phyloP scores from a whole-genome alignment of 2,329 filamentous ascomycete genomes.

The Emmonsiellopsis sp. region DNA sequence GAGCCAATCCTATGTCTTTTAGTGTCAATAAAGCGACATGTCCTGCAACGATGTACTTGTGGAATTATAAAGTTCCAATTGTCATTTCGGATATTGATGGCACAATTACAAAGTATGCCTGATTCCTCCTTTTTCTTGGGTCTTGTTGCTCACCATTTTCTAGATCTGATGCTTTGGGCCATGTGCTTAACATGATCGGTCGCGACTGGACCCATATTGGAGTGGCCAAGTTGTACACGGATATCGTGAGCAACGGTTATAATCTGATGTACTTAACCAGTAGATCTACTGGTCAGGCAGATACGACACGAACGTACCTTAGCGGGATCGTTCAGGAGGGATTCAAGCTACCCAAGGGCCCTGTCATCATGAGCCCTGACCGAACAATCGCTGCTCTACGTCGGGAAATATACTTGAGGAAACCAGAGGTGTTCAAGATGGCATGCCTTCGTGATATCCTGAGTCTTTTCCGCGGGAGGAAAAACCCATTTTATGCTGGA shows the following conservation, averaged over 20 bases:
- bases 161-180: slow-evolving; percentile 76
- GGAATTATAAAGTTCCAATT: slow-evolving; percentile 83
- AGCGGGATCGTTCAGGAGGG: slow-evolving; percentile 82
- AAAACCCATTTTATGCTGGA: slow-evolving; percentile 87
- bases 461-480: slow-evolving; percentile 66
- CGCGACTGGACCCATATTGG: slow-evolving; percentile 96
- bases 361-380: slow-evolving; percentile 91
- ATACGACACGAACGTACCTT: slow-evolving; percentile 80
- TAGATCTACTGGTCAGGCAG: slow-evolving; percentile 85
- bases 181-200: slow-evolving; percentile 92
- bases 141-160: background rate
- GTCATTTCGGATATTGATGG: slow-evolving; percentile 98
- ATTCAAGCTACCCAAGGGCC: slow-evolving; percentile 76
- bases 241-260: slow-evolving; percentile 91
- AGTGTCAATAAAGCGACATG: slow-evolving; percentile 93
- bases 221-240: slow-evolving; percentile 93
- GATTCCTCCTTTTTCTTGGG: background rate
- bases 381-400: slow-evolving; percentile 87
- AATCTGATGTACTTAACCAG: slow-evolving; percentile 98
- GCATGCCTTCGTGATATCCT: slow-evolving; percentile 91
- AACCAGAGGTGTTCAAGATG: slow-evolving; percentile 99
- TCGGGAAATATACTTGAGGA: slow-evolving; percentile 86
- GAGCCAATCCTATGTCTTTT: slow-evolving; percentile 91
- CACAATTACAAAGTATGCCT: slow-evolving; percentile 74
- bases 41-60: slow-evolving; percentile 84